Base-by-base conservation (phyloP, 441 rosid species). In the Gossypium davidsonii region DNA sequence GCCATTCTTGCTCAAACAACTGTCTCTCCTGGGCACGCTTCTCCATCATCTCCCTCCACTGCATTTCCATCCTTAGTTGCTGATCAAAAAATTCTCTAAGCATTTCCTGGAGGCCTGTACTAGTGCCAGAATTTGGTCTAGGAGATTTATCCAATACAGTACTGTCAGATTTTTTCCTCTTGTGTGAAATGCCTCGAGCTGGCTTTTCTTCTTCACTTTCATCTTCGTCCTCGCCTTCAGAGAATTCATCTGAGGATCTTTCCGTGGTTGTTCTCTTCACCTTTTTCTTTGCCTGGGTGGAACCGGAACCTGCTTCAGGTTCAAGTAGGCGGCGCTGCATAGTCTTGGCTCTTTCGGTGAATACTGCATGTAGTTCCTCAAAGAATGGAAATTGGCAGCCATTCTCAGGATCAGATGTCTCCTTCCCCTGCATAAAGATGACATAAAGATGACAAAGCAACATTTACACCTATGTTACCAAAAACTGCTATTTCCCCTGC, bases 1-100 rank as follows among this genome's bases (percentile, higher is more conserved):
- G 78, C 87, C 90, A 83, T 63, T 88, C 89, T 81, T 85, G 81
- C 79, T 85, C 90, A 48, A 77, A 76, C 77, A 79, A 58, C 26
- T 67, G 81, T 23, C 84, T 79, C 72, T 85, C 89, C 0, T 5
- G 80, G 5, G 85, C 88, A 61, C 81, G 84, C 78, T 74, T 86
- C 68, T 86, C 89, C 84, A 81, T 74, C 82, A 71, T 79, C 62
- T 80, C 79, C 81, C 73, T 77, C 87, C 87, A 83, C 67, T 85
- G 85, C 76, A 77, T 64, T 68, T 83, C 88, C 86, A 82, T 83
- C 79, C 25, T 81, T 58, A 78, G 83, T 72, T 86, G 92, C 78
- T 85, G 82, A 55, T 80, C 74, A 21, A 88, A 64, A 67, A 85
- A 86, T 26, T 82, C 89, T 77, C 76, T 82, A 3, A 88, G 83